Evolutionary conservation across 306 rosid species (phyloP).

Genomic region (Begonia fuchsioides): DNA sequence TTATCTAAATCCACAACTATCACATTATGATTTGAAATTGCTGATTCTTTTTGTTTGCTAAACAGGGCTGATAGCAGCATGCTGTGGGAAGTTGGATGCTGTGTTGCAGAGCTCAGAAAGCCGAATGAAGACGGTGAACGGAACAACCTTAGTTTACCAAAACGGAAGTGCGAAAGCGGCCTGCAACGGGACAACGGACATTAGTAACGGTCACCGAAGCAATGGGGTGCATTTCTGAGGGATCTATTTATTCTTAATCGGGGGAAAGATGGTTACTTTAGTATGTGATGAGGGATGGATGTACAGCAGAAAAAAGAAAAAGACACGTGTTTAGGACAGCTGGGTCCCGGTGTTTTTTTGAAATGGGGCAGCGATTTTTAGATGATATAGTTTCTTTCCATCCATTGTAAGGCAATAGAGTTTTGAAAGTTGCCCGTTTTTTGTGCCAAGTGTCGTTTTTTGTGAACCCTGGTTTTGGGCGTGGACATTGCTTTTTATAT

Average conservation of each 20-base stretch:
- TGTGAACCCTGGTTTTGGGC: conserved; percentile 1
- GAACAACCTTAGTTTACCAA: conserved; percentile 25
- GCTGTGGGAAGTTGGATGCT: conserved; percentile 53
- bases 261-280: no score
- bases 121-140: conserved; percentile 16
- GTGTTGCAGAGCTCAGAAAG: conserved; percentile 27
- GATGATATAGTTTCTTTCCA: not conserved
- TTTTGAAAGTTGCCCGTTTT: not conserved
- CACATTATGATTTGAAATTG: no score
- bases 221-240: conserved; percentile 42
- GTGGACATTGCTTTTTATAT: no score
- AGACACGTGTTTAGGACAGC: no score
- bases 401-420: conserved; percentile 1
- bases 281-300: no score
- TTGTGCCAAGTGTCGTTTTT: not conserved
- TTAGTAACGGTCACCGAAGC: conserved; percentile 25
- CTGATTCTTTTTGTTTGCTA: not conserved
- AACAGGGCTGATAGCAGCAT: conserved; percentile 72
- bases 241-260: not conserved
- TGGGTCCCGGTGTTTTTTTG: conserved; percentile 34
- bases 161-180: conserved; percentile 20
- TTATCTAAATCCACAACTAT: no score
- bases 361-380: conserved; percentile 28
- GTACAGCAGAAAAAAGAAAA: no score
- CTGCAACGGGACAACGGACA: conserved; percentile 18